phyloP scores from a whole-genome alignment of 768 basidiomycete species.

The Termitomyces sp. region DNA sequence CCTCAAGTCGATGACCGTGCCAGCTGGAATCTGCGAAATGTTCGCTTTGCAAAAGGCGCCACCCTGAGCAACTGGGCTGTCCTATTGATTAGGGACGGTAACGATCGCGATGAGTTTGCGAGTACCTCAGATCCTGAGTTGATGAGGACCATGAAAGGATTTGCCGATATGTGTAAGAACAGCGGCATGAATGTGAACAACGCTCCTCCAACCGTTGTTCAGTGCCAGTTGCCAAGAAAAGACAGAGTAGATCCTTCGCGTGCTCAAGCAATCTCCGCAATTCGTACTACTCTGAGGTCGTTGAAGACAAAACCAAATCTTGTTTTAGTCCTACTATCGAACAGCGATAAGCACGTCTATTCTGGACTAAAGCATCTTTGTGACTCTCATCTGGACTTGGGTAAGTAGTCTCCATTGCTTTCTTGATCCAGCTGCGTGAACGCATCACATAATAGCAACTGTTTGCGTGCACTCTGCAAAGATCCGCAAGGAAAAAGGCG shows the following conservation, averaged over 20 bases:
- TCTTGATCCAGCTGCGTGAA: neutral
- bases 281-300: constrained; percentile 35
- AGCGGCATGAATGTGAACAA: constrained; percentile 55
- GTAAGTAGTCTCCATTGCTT: constrained; percentile 19
- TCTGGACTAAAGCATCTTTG: constrained; percentile 70
- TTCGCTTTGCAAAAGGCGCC: constrained; percentile 58
- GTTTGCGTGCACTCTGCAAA: constrained; percentile 73
- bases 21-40: constrained; percentile 69
- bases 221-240: constrained; percentile 46
- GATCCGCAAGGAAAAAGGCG: constrained; percentile 61
- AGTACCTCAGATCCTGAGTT: constrained; percentile 52
- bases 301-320: constrained; percentile 47
- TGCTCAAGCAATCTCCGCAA: constrained; percentile 36
- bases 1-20: constrained; percentile 55
- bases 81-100: constrained; percentile 59
- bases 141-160: constrained; percentile 38
- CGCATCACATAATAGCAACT: constrained; percentile 34
- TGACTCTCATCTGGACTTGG: constrained; percentile 59
- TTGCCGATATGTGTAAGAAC: constrained; percentile 53
- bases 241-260: constrained; percentile 51
- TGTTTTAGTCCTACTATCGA: constrained; percentile 62
- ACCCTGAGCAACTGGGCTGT: constrained; percentile 61
- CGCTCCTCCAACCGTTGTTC: constrained; percentile 29
- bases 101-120: constrained; percentile 52
- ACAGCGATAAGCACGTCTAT: constrained; percentile 70